These are phyloP conservation scores for Agrocybe pediades DNA, from an alignment of 768 basidiomycete genomes.

Conservation along the genomic window DNA sequence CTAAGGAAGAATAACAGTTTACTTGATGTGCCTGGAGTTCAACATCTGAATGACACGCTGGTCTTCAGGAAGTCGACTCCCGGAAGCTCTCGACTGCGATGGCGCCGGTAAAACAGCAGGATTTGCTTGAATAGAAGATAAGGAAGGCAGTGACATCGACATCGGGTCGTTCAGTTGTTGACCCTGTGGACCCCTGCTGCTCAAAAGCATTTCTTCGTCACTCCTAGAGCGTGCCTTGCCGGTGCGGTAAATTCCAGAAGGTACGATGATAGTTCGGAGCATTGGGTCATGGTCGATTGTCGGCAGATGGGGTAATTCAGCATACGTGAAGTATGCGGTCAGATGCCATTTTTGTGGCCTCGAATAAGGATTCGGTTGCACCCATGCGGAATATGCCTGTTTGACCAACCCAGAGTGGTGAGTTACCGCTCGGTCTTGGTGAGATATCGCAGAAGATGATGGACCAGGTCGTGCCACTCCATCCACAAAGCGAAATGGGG, in stretches of 20 bases:
- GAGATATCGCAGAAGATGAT: constrained; percentile 55
- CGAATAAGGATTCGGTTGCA: constrained; percentile 42
- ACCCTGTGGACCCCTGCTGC: constrained; percentile 9
- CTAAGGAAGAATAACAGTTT: constrained; percentile 3
- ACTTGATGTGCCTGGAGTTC: constrained; percentile 40
- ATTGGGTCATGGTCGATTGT: constrained; percentile 47
- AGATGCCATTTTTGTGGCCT: constrained; percentile 68
- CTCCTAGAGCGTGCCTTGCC: constrained; percentile 44
- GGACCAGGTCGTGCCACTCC: constrained; percentile 50
- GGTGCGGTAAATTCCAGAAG: constrained; percentile 46
- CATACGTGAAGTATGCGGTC: constrained; percentile 57
- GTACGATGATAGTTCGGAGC: constrained; percentile 45
- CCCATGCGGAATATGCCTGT: constrained; percentile 73
- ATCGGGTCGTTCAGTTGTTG: constrained; percentile 14
- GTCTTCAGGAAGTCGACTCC: constrained; percentile 52
- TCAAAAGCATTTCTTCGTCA: constrained; percentile 31
- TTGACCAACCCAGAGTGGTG: constrained; percentile 63
- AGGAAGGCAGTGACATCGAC: constrained; percentile 36
- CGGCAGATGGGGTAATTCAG: constrained; percentile 46
- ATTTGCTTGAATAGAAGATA: constrained; percentile 37
- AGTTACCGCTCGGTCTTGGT: constrained; percentile 55
- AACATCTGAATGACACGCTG: constrained; percentile 63
- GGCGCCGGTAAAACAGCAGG: constrained; percentile 28
- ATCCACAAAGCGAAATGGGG: constrained; percentile 59
- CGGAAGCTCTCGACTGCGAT: constrained; percentile 26